Percentiles rank a stretch among this genome's conserved stretches.
Evolutionary conservation across 192 early-diverging fungal genomes (phyloP).

Genomic region (Linnemannia exigua): DNA sequence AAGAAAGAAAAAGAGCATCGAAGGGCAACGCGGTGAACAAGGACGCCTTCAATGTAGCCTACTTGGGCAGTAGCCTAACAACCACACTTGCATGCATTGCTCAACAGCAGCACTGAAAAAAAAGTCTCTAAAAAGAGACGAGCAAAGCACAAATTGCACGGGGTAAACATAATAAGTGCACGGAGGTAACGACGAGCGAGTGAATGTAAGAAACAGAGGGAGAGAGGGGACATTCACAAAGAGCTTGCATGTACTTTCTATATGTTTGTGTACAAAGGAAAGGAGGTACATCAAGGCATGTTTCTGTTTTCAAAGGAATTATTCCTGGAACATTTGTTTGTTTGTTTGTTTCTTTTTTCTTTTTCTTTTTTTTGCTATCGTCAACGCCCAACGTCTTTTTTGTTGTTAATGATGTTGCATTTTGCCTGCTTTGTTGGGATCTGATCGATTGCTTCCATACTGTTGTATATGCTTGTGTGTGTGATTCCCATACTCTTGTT

Average conservation of each 20-base stretch:
- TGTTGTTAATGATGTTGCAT: background rate
- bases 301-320: background rate
- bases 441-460: background rate
- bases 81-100: too few relatives aligned
- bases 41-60: too few relatives aligned
- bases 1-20: too few relatives aligned
- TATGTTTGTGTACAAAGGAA: background rate
- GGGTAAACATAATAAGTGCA: background rate
- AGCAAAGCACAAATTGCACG: background rate
- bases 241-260: too few relatives aligned
- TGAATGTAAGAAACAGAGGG: background rate
- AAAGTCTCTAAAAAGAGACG: background rate
- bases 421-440: background rate
- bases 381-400: conserved; percentile 16
- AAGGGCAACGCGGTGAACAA: too few relatives aligned
- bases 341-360: background rate
- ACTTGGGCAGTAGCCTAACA: too few relatives aligned
- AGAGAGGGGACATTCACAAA: background rate
- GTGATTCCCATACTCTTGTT: too few relatives aligned
- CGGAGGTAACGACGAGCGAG: background rate
- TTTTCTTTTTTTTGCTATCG: background rate
- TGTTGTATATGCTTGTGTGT: too few relatives aligned
- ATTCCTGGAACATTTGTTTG: background rate
- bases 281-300: background rate
- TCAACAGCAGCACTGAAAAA: too few relatives aligned